phyloP scores from a whole-genome alignment of 2,329 filamentous ascomycete genomes.

The Helotiales sp. region DNA sequence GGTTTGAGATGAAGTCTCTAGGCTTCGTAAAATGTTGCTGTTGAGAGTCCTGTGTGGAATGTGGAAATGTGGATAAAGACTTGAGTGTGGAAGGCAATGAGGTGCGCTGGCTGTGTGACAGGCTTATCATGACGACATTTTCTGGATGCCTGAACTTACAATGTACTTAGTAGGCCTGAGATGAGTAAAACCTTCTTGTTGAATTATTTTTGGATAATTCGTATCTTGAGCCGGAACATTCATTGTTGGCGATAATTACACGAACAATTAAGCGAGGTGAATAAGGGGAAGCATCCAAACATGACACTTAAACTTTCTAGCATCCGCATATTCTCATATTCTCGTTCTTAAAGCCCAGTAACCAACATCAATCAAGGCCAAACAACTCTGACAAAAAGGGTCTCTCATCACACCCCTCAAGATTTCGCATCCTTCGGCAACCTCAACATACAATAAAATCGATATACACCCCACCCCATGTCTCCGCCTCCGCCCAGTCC shows the following conservation, averaged over 20 bases:
- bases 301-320: too few species aligned
- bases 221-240: background rate
- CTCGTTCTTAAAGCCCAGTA: background rate
- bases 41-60: background rate
- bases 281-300: too few species aligned
- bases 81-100: background rate
- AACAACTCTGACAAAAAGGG: too few species aligned
- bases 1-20: too few species aligned
- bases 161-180: background rate
- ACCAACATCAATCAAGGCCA: background rate
- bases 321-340: too few species aligned
- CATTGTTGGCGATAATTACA: background rate
- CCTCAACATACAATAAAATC: slow-evolving; percentile 2
- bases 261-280: background rate
- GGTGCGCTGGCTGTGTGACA: background rate
- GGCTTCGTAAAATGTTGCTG: too few species aligned
- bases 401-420: background rate
- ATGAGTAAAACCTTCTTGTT: background rate
- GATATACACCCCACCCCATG: background rate
- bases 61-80: too few species aligned
- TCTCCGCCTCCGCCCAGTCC: background rate
- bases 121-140: background rate
- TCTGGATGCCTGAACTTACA: background rate
- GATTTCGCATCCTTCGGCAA: background rate
- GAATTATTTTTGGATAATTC: background rate